Evolutionary conservation across 2,329 filamentous ascomycete genomes (phyloP).

Genomic region (Beauveria pseudobassiana): DNA sequence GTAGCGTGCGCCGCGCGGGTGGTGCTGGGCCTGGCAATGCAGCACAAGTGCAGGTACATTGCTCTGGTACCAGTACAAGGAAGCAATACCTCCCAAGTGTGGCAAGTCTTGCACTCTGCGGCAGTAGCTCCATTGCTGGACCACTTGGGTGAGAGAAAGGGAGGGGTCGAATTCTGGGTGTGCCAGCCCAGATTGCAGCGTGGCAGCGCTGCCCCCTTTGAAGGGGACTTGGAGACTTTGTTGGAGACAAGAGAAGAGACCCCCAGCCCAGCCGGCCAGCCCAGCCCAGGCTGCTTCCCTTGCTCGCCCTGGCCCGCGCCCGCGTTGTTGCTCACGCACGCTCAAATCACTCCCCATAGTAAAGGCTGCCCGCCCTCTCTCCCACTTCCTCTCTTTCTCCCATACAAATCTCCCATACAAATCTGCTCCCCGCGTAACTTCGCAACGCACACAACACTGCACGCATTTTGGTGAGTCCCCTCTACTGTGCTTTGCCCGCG

Average conservation of each 20-base stretch:
- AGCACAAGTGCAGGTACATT: neutral
- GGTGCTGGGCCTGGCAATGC: neutral
- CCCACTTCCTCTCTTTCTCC: slow-evolving; percentile 50
- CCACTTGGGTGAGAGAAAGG: neutral
- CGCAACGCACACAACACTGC: slow-evolving; percentile 32
- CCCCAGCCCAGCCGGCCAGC: neutral
- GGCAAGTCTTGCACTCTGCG: neutral
- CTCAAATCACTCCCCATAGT: slow-evolving; percentile 59
- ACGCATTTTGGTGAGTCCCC: slow-evolving; percentile 47
- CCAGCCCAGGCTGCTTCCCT: neutral
- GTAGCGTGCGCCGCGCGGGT: neutral
- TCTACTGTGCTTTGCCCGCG: slow-evolving; percentile 25
- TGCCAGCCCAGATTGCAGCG: slow-evolving; percentile 8
- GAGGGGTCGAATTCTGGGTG: neutral
- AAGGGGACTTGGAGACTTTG: no score
- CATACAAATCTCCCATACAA: slow-evolving; percentile 55
- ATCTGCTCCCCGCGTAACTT: slow-evolving; percentile 27
- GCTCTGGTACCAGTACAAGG: slow-evolving; percentile 1
- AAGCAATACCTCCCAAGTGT: neutral
- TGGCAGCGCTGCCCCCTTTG: slow-evolving; percentile 4
- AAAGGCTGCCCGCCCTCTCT: slow-evolving; percentile 49
- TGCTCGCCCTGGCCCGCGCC: slow-evolving; percentile 3
- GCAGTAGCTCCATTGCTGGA: slow-evolving; percentile 4
- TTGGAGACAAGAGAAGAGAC: neutral
- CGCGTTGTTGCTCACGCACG: slow-evolving; percentile 26